phyloP scores from a whole-genome alignment of 192 early-diverging fungal species.

The Chytriomyces confervae region DNA sequence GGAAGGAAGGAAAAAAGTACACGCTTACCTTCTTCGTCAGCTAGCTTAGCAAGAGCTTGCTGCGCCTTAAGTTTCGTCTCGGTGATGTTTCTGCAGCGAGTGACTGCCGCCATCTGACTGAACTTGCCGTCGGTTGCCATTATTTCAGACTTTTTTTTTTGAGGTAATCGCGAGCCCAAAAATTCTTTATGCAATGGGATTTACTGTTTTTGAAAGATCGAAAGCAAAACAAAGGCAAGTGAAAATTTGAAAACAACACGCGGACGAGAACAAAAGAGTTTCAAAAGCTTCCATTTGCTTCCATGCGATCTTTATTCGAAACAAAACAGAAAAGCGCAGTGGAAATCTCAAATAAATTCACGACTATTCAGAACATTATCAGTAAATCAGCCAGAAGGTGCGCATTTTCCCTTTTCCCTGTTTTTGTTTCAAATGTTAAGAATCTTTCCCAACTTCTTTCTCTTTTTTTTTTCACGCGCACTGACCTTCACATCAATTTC shows the following conservation, averaged over 20 bases:
- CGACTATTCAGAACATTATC: not conserved
- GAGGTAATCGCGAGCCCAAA: not conserved
- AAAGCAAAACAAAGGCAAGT: not conserved
- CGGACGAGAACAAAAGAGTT: too few relatives aligned
- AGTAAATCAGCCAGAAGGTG: constrained; percentile 45
- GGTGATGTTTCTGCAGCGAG: constrained; percentile 25
- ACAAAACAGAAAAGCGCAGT: not conserved
- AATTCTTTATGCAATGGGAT: too few relatives aligned
- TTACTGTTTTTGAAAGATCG: not conserved
- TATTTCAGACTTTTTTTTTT: not conserved
- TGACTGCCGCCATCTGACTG: constrained; percentile 27
- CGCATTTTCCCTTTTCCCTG: constrained; percentile 51
- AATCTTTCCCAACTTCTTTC: not conserved
- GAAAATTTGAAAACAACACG: not conserved
- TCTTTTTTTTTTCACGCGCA: not conserved
- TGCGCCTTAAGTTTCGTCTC: constrained; percentile 39
- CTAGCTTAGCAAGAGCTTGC: constrained; percentile 27
- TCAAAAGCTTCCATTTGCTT: too few relatives aligned
- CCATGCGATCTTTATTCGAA: not conserved
- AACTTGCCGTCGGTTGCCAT: constrained; percentile 24
- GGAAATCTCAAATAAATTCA: constrained; percentile 2
- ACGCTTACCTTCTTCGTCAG: constrained; percentile 35
- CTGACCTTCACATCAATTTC: constrained; percentile 47
- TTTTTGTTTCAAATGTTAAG: not conserved
- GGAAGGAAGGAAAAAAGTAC: not conserved